A percentile compares a stretch with the other conserved stretches of the same genome.
These are phyloP conservation scores for Monilinia laxa DNA, from an alignment of 2,329 filamentous ascomycete genomes.

Conservation along the genomic window DNA sequence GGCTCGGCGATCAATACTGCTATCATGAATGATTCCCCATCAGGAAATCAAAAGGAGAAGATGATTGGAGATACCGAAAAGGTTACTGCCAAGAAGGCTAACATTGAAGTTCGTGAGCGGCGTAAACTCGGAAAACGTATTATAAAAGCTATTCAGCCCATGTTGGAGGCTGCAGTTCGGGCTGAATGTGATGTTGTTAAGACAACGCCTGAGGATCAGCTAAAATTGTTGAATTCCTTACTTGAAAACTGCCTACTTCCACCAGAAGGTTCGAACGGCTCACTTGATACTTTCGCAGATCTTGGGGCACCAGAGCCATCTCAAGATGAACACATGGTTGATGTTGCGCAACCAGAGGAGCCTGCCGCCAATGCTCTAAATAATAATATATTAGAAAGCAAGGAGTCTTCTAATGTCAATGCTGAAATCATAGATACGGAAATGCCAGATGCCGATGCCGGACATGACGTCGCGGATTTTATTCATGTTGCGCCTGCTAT, in stretches of 20 bases:
- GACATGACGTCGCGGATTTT: slow-evolving; percentile 25
- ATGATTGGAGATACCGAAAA: slow-evolving; percentile 39
- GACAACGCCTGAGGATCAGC: slow-evolving; percentile 66
- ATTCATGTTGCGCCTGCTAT: slow-evolving; percentile 20
- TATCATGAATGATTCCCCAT: slow-evolving; percentile 42
- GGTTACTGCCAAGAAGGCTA: slow-evolving; percentile 42
- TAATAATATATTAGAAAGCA: neutral
- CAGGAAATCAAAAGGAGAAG: neutral
- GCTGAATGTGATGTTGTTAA: slow-evolving; percentile 80
- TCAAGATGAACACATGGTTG: slow-evolving; percentile 42
- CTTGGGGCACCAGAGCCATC: slow-evolving; percentile 46
- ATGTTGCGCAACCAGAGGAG: slow-evolving; percentile 6
- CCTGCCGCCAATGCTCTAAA: slow-evolving; percentile 2
- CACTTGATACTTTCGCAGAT: slow-evolving; percentile 14
- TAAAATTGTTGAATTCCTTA: slow-evolving; percentile 72
- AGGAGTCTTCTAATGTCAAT: slow-evolving; percentile 27
- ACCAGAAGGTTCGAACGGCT: slow-evolving; percentile 20
- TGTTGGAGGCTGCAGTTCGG: slow-evolving; percentile 70
- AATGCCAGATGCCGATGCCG: slow-evolving; percentile 42
- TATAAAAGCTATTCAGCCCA: slow-evolving; percentile 75
- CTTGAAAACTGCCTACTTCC: slow-evolving; percentile 61
- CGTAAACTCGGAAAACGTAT: slow-evolving; percentile 87
- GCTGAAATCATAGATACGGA: slow-evolving; percentile 40
- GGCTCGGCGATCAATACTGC: slow-evolving; percentile 53
- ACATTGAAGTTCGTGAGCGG: slow-evolving; percentile 71